phyloP scores from a whole-genome alignment of 2,329 filamentous ascomycete genomes.

The Fusarium sp. region DNA sequence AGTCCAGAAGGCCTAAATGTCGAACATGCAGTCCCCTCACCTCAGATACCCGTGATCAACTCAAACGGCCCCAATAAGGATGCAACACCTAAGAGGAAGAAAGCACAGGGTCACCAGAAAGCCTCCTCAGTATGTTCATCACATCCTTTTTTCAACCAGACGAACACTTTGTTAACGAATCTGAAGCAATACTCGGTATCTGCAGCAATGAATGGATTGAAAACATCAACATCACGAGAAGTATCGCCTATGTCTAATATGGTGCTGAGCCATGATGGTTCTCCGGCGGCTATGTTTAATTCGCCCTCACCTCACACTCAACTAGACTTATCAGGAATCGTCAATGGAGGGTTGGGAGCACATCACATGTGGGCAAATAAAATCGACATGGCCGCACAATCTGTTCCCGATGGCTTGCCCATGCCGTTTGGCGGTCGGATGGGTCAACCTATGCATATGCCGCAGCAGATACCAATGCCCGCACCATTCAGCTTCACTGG shows the following conservation, averaged over 20 bases:
- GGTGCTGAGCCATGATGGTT: constrained; percentile 65
- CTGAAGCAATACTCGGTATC: constrained; percentile 65
- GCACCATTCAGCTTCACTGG: constrained; percentile 51
- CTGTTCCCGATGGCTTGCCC: constrained; percentile 45
- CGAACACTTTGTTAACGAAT: constrained; percentile 39
- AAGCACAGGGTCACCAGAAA: constrained; percentile 47
- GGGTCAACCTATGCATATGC: constrained; percentile 50
- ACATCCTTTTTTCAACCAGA: background rate
- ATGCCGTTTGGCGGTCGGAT: constrained; percentile 47
- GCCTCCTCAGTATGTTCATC: constrained; percentile 57
- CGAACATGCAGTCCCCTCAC: constrained; percentile 57
- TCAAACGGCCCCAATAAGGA: constrained; percentile 51
- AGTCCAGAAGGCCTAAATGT: constrained; percentile 62
- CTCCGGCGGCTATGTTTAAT: constrained; percentile 63
- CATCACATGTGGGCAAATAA: constrained; percentile 56
- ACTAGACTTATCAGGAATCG: constrained; percentile 55
- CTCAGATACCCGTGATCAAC: constrained; percentile 59
- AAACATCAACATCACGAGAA: constrained; percentile 64
- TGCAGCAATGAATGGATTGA: constrained; percentile 64
- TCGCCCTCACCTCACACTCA: constrained; percentile 62
- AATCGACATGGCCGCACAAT: constrained; percentile 44
- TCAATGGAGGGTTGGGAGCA: constrained; percentile 44
- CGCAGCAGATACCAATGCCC: constrained; percentile 50
- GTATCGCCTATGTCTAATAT: constrained; percentile 67
- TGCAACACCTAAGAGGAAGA: constrained; percentile 45